These are phyloP conservation scores for Solanum acaule DNA, from an alignment of 257 asterid species.

Conservation along the genomic window DNA sequence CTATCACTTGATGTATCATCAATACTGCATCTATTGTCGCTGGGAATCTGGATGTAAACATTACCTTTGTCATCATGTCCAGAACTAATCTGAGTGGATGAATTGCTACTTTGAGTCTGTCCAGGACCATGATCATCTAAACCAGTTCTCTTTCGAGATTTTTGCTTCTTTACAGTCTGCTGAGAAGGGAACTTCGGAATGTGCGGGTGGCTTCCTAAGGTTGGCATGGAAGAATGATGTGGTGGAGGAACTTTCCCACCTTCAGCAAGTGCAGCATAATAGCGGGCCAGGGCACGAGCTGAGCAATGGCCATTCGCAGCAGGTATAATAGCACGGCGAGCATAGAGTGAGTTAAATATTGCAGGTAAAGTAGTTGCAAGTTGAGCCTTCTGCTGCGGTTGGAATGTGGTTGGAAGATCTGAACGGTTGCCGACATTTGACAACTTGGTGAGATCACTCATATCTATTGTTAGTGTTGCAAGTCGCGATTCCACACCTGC, in stretches of 20 bases:
- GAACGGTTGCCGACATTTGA: constrained; percentile 37
- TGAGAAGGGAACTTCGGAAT: constrained; percentile 49
- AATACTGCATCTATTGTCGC: constrained; percentile 11
- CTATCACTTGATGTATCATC: not conserved
- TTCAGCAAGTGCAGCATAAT: constrained; percentile 86
- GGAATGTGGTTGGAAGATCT: constrained; percentile 68
- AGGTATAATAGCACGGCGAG: constrained; percentile 88
- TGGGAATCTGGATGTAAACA: constrained; percentile 38
- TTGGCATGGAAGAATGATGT: constrained; percentile 56
- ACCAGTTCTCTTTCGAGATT: not conserved
- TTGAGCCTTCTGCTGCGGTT: constrained; percentile 44
- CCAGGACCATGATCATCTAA: not conserved
- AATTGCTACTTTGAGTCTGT: not conserved
- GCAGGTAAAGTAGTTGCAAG: constrained; percentile 58
- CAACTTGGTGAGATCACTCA: constrained; percentile 57
- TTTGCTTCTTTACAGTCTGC: constrained; percentile 34
- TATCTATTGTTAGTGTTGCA: constrained; percentile 75
- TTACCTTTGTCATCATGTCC: constrained; percentile 4
- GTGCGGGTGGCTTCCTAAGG: constrained; percentile 72
- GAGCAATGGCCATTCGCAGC: constrained; percentile 95
- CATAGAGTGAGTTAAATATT: constrained; percentile 59
- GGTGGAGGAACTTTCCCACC: constrained; percentile 58
- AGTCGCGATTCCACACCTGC: constrained; percentile 96
- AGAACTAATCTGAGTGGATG: not conserved
- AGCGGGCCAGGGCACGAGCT: constrained; percentile 95